A percentile compares a stretch with the other conserved stretches of the same genome.
phyloP scores from a whole-genome alignment of 1,284 basidiomycete genomes.

The Phlebopus sp. region DNA sequence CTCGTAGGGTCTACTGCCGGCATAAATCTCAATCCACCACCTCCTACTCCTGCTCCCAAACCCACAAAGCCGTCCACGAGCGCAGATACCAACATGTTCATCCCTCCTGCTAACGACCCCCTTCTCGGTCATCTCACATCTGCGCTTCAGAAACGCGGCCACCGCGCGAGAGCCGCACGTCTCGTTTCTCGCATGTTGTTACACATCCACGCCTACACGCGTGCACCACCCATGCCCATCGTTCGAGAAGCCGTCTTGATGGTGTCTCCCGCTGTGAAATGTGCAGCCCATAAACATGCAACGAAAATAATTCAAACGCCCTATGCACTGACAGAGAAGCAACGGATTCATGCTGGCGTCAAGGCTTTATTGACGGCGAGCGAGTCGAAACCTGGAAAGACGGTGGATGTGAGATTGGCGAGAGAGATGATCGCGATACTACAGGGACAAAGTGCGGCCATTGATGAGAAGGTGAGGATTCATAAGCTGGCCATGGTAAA shows the following conservation, averaged over 20 bases:
- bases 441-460: constrained; percentile 54
- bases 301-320: constrained; percentile 68
- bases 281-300: constrained; percentile 48
- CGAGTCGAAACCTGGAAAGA: constrained; percentile 48
- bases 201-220: constrained; percentile 71
- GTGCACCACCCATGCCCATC: constrained; percentile 73
- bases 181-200: constrained; percentile 62
- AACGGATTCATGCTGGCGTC: constrained; percentile 66
- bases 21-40: constrained; percentile 1
- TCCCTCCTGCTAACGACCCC: constrained; percentile 77
- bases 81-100: constrained; percentile 45
- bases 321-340: constrained; percentile 72
- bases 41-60: background rate
- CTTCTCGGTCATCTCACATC: constrained; percentile 72
- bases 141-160: constrained; percentile 64
- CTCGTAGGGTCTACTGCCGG: constrained; percentile 3
- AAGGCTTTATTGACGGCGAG: constrained; percentile 64
- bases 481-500: constrained; percentile 78
- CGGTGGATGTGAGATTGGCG: constrained; percentile 66
- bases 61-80: background rate
- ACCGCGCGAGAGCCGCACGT: constrained; percentile 62
- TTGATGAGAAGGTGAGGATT: constrained; percentile 56
- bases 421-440: constrained; percentile 70
- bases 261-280: constrained; percentile 65
- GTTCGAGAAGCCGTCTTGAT: constrained; percentile 65